Percentiles rank a stretch among this genome's conserved stretches.
phyloP scores from a whole-genome alignment of 2,329 filamentous ascomycete genomes.

The Pseudopyrenochaeta lycopersici region DNA sequence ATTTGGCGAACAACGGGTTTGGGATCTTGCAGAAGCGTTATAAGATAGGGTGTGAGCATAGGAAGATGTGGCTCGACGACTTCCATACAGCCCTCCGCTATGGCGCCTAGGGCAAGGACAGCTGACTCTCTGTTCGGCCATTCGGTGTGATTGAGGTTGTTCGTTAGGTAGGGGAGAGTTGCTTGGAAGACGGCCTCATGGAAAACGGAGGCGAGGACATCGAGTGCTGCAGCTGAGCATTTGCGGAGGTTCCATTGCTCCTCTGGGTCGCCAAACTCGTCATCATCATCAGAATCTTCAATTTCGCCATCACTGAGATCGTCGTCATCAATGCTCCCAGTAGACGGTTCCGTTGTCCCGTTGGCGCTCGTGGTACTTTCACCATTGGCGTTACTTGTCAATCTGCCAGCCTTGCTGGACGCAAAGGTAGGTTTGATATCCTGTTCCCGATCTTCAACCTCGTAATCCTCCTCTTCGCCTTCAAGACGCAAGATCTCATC shows the following conservation, averaged over 20 bases:
- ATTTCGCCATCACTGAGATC: conserved; percentile 90
- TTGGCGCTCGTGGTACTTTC: conserved; percentile 54
- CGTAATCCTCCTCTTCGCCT: conserved; percentile 81
- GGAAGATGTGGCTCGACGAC: conserved; percentile 90
- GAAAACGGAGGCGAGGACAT: conserved; percentile 93
- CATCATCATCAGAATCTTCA: conserved; percentile 76
- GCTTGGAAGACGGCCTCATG: conserved; percentile 86
- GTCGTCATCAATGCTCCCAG: conserved; percentile 67
- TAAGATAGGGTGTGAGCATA: conserved; percentile 88
- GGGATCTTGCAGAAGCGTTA: conserved; percentile 81
- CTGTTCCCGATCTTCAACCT: conserved; percentile 86
- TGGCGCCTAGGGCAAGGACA: conserved; percentile 90
- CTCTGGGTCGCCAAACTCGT: conserved; percentile 77
- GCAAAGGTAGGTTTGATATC: conserved; percentile 95
- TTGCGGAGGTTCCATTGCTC: conserved; percentile 96
- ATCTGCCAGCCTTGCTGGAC: conserved; percentile 70
- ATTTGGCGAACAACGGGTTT: conserved; percentile 96
- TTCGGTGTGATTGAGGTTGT: conserved; percentile 85
- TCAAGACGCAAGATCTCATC: conserved; percentile 90
- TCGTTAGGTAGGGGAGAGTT: conserved; percentile 90
- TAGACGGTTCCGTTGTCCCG: conserved; percentile 53
- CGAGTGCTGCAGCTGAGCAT: conserved; percentile 93
- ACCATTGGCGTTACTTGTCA: conserved; percentile 60
- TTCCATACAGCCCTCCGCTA: conserved; percentile 92
- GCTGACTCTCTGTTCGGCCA: conserved; percentile 95